Evolutionary conservation across 2,329 filamentous ascomycete genomes (phyloP).

Genomic region (Aureobasidium sp.): DNA sequence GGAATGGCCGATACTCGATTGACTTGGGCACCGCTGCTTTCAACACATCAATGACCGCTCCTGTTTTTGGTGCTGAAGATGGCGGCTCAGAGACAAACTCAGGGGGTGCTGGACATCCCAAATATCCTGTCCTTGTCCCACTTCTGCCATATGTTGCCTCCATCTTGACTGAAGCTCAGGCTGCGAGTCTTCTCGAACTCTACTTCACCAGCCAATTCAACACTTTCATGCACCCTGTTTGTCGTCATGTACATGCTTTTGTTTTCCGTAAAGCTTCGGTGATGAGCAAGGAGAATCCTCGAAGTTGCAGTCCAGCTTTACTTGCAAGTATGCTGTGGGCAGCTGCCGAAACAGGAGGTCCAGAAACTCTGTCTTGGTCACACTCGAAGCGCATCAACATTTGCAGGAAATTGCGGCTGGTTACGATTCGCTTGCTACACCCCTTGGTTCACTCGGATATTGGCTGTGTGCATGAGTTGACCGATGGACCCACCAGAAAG

Average conservation of each 20-base stretch:
- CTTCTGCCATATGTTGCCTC: conserved; percentile 7
- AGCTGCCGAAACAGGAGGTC: conserved; percentile 11
- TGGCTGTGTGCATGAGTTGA: conserved; percentile 8
- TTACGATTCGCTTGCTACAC: conserved; percentile 6
- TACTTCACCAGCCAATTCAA: conserved; percentile 13
- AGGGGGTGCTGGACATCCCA: neutral
- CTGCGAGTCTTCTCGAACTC: conserved; percentile 7
- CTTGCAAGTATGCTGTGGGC: conserved; percentile 11
- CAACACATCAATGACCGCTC: conserved; percentile 2
- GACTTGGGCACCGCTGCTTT: conserved; percentile 2
- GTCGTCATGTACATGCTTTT: conserved; percentile 9
- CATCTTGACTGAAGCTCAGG: conserved; percentile 10
- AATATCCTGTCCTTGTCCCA: conserved; percentile 10
- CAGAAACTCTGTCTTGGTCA: conserved; percentile 10
- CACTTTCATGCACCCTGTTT: conserved; percentile 12
- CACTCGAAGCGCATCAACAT: conserved; percentile 7
- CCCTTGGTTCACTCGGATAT: conserved; percentile 8
- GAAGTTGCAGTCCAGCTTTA: conserved; percentile 9
- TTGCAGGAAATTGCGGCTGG: conserved; percentile 6
- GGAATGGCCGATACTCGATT: conserved; percentile 9
- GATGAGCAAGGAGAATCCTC: conserved; percentile 12
- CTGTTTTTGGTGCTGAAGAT: conserved; percentile 1
- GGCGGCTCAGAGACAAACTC: conserved; percentile 5
- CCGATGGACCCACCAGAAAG: conserved; percentile 2
- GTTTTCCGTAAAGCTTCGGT: conserved; percentile 9